These are phyloP conservation scores for Macrolepiota dolichaula DNA, from an alignment of 768 basidiomycete species.

Conservation along the genomic window DNA sequence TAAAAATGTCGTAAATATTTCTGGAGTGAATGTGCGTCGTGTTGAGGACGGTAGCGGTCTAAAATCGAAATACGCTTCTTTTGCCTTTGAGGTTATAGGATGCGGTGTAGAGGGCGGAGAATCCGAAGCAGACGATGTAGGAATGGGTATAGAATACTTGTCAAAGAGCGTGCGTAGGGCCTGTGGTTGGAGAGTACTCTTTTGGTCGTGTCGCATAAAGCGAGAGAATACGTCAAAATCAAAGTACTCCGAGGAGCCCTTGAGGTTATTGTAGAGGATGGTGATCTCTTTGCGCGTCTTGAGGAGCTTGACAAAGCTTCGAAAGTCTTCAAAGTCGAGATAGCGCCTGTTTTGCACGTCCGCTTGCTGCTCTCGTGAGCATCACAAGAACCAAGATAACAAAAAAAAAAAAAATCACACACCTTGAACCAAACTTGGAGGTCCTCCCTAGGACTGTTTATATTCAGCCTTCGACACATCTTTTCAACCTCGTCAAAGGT, in stretches of 20 bases:
- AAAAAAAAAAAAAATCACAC: constrained; percentile 5
- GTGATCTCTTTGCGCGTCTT: constrained; percentile 83
- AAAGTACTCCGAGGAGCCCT: constrained; percentile 30
- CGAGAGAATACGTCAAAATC: constrained; percentile 39
- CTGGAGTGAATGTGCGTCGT: constrained; percentile 37
- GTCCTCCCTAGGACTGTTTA: constrained; percentile 59
- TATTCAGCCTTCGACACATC: constrained; percentile 69
- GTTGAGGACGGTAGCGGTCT: neutral
- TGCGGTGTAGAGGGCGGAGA: constrained; percentile 18
- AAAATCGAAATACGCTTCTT: neutral
- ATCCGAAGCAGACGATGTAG: constrained; percentile 11
- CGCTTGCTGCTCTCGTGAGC: constrained; percentile 50
- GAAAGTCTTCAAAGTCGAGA: constrained; percentile 82
- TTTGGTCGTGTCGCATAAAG: constrained; percentile 48
- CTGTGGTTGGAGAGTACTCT: constrained; percentile 32
- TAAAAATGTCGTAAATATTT: constrained; percentile 77
- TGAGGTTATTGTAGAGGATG: constrained; percentile 49
- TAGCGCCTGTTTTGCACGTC: constrained; percentile 52
- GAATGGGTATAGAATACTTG: constrained; percentile 29
- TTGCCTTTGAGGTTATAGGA: neutral
- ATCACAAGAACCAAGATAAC: constrained; percentile 1
- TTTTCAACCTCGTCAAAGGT: constrained; percentile 74
- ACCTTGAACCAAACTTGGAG: constrained; percentile 61
- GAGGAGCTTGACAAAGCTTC: constrained; percentile 78
- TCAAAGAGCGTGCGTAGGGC: constrained; percentile 36